These are phyloP conservation scores for Apocynum venetum DNA, from an alignment of 257 asterid genomes.

Conservation along the genomic window DNA sequence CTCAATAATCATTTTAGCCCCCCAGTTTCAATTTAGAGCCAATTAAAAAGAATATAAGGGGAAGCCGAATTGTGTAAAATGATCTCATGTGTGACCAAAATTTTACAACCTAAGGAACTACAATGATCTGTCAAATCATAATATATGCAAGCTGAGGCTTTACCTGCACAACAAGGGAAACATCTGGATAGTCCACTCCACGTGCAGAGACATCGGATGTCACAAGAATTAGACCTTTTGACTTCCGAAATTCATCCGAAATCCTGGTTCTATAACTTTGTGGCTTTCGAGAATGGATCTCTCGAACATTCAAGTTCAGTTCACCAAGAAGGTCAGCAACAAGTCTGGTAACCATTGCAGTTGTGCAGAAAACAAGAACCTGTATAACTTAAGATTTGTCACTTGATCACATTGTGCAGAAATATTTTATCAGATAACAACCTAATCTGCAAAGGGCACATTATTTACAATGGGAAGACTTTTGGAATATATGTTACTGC, in stretches of 20 bases:
- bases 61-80: not conserved
- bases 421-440: not conserved
- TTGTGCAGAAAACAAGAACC: slow-evolving; percentile 96
- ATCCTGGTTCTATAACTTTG: slow-evolving; percentile 85
- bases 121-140: not conserved
- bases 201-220: slow-evolving; percentile 99
- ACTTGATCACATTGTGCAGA: not conserved
- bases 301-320: slow-evolving; percentile 83
- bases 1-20: not conserved
- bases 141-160: slow-evolving; percentile 13
- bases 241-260: slow-evolving; percentile 91
- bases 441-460: not conserved
- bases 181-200: slow-evolving; percentile 98
- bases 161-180: slow-evolving; percentile 90
- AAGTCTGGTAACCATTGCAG: slow-evolving; percentile 96
- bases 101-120: not conserved
- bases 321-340: slow-evolving; percentile 82
- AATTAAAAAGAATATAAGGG: not conserved
- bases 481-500: not conserved
- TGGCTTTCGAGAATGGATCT: slow-evolving; percentile 91
- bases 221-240: slow-evolving; percentile 90
- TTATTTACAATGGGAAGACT: not conserved
- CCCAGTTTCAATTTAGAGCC: not conserved
- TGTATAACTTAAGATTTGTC: slow-evolving; percentile 26
- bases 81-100: no score